phyloP scores from a whole-genome alignment of 768 basidiomycete genomes.

The Suillus subaureus region DNA sequence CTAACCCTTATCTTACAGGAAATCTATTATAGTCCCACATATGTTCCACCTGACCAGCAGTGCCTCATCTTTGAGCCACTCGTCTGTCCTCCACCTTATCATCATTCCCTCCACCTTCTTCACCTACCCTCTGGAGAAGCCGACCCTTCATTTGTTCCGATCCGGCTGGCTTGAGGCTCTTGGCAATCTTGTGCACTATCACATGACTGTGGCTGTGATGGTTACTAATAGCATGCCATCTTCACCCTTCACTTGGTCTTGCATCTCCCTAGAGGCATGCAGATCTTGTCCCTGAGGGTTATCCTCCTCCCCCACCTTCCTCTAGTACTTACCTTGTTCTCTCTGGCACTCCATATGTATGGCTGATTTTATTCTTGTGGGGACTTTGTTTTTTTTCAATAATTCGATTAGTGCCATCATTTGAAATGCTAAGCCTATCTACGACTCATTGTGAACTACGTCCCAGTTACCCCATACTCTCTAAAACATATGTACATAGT shows the following conservation, averaged over 20 bases:
- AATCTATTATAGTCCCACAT: neutral
- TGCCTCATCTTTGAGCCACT: neutral
- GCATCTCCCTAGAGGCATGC: too few relatives aligned
- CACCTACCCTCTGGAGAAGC: conserved; percentile 84
- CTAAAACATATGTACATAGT: too few relatives aligned
- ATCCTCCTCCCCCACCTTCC: neutral
- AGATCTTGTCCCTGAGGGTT: too few relatives aligned
- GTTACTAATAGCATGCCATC: conserved; percentile 53
- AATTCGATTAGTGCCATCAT: neutral
- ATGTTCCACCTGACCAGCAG: neutral
- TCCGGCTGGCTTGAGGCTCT: conserved; percentile 93
- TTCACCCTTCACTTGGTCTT: too few relatives aligned
- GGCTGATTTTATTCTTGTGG: neutral
- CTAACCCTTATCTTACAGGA: neutral
- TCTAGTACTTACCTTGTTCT: neutral
- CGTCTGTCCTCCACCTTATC: neutral
- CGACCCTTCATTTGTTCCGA: conserved; percentile 65
- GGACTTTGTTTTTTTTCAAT: neutral
- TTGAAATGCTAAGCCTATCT: neutral
- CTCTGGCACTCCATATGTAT: neutral
- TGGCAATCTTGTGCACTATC: conserved; percentile 81
- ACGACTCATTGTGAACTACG: too few relatives aligned
- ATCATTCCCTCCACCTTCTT: conserved; percentile 79
- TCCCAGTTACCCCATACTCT: too few relatives aligned
- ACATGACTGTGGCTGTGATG: conserved; percentile 50